phyloP scores from a whole-genome alignment of 2,329 filamentous ascomycete species.

The Colletotrichum sojae region DNA sequence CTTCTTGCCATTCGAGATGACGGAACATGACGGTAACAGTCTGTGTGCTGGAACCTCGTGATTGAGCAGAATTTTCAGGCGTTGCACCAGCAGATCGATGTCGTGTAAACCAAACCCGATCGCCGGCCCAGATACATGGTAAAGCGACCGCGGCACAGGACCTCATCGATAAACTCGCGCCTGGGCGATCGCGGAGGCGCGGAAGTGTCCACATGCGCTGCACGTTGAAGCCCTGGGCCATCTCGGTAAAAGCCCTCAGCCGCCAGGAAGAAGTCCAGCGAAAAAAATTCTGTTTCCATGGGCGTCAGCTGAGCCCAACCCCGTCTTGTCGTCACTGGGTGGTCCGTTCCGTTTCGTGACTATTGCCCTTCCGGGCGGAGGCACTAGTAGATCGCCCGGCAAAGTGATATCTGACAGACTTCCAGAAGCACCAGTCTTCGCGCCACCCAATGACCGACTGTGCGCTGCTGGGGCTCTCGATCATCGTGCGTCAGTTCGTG shows the following conservation, averaged over 20 bases:
- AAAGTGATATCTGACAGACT: conserved; percentile 33
- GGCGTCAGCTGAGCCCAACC: conserved; percentile 7
- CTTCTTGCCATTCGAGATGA: neutral
- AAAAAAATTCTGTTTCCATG: neutral
- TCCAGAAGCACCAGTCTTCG: neutral
- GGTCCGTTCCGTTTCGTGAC: conserved; percentile 20
- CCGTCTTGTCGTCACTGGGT: conserved; percentile 20
- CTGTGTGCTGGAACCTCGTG: neutral
- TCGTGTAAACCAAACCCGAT: conserved; percentile 23
- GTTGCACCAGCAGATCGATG: conserved; percentile 12
- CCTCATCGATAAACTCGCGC: conserved; percentile 23
- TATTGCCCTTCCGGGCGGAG: conserved; percentile 34
- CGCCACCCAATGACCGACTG: conserved; percentile 1
- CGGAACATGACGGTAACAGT: neutral
- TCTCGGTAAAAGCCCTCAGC: conserved; percentile 30
- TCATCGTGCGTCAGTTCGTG: conserved; percentile 3
- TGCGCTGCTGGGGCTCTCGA: conserved; percentile 5
- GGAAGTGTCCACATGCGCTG: conserved; percentile 23
- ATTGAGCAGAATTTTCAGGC: neutral
- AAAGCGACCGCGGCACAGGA: conserved; percentile 17
- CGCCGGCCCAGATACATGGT: conserved; percentile 33
- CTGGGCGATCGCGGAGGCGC: conserved; percentile 33
- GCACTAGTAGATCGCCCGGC: conserved; percentile 22
- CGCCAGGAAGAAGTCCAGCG: neutral
- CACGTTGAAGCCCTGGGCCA: conserved; percentile 7